Evolutionary conservation across 73 alveolate genomes (phyloP).

Genomic region (Stentor coeruleus): DNA sequence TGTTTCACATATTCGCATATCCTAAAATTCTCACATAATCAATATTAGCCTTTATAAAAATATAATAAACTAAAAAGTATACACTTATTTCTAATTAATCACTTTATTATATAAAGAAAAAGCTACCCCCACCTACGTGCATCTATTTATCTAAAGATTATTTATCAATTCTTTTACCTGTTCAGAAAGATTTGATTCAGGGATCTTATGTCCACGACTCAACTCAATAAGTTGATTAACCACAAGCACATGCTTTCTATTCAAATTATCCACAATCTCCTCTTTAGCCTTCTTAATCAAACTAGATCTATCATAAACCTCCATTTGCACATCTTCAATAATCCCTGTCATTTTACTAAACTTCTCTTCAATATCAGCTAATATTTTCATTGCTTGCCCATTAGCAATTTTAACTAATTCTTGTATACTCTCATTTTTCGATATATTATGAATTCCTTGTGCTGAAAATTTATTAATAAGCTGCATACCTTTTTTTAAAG

Average conservation of each 20-base stretch:
- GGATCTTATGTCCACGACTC: neutral
- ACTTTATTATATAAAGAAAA: too few relatives aligned
- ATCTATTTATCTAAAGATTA: too few relatives aligned
- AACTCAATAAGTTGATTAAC: neutral
- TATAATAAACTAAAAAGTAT: too few relatives aligned
- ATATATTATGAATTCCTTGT: neutral
- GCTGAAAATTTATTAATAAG: too few relatives aligned
- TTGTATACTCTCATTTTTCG: too few relatives aligned
- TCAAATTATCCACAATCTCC: neutral
- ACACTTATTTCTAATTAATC: too few relatives aligned
- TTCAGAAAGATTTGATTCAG: neutral
- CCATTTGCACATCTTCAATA: neutral
- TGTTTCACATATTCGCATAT: too few relatives aligned
- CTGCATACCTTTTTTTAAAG: neutral
- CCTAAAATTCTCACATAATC: too few relatives aligned
- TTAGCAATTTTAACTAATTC: neutral
- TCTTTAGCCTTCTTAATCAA: neutral
- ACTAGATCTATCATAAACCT: neutral
- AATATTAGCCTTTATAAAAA: too few relatives aligned
- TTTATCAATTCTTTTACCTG: neutral
- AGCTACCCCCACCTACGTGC: too few relatives aligned
- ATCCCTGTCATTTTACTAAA: neutral
- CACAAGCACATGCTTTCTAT: neutral
- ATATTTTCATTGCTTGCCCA: neutral
- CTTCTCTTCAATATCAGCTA: neutral